A percentile compares a stretch with the other conserved stretches of the same genome.
phyloP scores from a whole-genome alignment of 345 rosid species.

The Gossypium australe region DNA sequence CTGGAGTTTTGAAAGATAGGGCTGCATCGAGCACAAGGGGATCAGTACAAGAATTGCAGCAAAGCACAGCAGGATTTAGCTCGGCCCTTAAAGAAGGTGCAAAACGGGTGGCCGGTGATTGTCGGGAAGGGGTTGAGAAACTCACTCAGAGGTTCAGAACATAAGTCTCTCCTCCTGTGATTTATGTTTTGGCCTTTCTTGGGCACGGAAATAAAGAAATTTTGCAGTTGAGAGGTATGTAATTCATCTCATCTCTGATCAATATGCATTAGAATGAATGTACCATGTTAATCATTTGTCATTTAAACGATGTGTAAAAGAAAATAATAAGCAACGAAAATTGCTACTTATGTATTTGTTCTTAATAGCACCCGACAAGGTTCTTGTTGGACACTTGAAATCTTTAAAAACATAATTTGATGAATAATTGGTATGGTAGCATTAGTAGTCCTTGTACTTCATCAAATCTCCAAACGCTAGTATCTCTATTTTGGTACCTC shows the following conservation, averaged over 20 bases:
- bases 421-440: too few species aligned
- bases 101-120: conserved; percentile 54
- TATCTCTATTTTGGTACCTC: too few species aligned
- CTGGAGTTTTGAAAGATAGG: conserved; percentile 26
- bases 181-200: background rate
- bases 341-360: background rate
- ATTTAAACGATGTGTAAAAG: background rate
- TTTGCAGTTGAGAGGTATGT: conserved; percentile 6
- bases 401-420: too few species aligned
- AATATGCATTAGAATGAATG: background rate
- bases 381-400: too few species aligned
- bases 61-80: conserved; percentile 41
- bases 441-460: too few species aligned
- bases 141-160: conserved; percentile 60
- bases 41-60: conserved; percentile 43
- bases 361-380: background rate
- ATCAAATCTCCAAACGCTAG: too few species aligned
- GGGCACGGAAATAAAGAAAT: conserved; percentile 15
- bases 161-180: conserved; percentile 1
- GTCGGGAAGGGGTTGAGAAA: conserved; percentile 60
- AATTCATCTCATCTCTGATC: background rate
- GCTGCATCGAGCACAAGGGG: conserved; percentile 27
- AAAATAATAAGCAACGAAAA: background rate
- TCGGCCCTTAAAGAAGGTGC: conserved; percentile 49
- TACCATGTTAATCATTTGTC: background rate